These are phyloP conservation scores for Exophiala viscosa DNA, from an alignment of 2,329 filamentous ascomycete species.

Conservation along the genomic window DNA sequence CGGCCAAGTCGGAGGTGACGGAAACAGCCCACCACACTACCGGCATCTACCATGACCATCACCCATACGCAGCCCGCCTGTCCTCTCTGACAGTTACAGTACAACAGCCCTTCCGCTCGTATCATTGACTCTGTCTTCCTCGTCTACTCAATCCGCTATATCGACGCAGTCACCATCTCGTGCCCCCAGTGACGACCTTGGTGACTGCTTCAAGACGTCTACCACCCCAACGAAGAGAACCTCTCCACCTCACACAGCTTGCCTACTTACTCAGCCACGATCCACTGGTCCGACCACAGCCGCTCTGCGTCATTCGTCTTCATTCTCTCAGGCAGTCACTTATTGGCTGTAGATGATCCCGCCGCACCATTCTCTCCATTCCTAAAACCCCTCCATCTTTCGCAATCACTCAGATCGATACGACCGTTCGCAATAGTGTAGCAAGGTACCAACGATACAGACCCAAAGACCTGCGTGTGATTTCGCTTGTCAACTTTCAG, in stretches of 20 bases:
- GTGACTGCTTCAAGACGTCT: no score
- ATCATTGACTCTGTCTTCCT: no score
- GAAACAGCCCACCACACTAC: background rate
- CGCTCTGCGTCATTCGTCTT: no score
- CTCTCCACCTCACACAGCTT: no score
- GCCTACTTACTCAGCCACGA: no score
- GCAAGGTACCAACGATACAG: background rate
- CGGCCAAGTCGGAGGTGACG: background rate
- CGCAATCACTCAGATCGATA: background rate
- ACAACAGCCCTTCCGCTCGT: background rate
- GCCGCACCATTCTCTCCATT: conserved; percentile 4
- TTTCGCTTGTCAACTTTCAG: background rate
- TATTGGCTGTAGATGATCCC: background rate
- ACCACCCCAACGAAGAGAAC: no score
- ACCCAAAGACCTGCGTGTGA: background rate
- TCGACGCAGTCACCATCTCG: background rate
- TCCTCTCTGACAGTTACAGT: no score
- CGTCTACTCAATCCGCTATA: no score
- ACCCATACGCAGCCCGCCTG: no score
- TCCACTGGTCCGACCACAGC: no score
- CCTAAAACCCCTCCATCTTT: conserved; percentile 1
- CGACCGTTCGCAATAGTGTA: background rate
- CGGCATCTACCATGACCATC: background rate
- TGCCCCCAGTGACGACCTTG: no score
- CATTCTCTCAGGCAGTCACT: background rate